phyloP scores from a whole-genome alignment of 2,329 filamentous ascomycete genomes.

The Cadophora malorum region DNA sequence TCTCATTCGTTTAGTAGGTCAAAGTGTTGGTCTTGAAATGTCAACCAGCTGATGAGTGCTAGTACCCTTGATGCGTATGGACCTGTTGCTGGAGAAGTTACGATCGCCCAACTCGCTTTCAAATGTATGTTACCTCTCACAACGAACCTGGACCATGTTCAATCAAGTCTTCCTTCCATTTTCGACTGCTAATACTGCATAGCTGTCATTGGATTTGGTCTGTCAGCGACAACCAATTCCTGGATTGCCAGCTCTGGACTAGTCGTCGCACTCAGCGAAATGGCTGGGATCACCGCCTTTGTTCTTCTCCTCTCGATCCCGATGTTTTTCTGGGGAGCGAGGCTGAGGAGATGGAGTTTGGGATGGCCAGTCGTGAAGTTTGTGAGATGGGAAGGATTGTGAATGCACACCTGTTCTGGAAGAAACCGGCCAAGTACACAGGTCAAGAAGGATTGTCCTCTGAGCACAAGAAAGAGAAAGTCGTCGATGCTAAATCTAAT shows the following conservation, averaged over 20 bases:
- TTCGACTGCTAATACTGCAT: not conserved
- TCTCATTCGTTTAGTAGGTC: conserved; percentile 32
- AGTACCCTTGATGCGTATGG: conserved; percentile 33
- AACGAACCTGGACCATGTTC: not conserved
- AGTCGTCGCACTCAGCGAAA: conserved; percentile 24
- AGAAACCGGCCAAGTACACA: no score
- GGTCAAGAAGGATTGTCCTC: no score
- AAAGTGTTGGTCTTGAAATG: not conserved
- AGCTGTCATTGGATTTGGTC: conserved; percentile 31
- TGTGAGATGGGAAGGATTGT: conserved; percentile 18
- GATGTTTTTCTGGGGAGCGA: conserved; percentile 30
- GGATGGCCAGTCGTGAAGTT: conserved; percentile 28
- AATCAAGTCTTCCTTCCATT: not conserved
- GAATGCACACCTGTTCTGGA: no score
- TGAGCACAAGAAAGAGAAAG: no score
- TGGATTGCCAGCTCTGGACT: conserved; percentile 29
- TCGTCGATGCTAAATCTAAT: no score
- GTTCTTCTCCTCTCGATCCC: conserved; percentile 26
- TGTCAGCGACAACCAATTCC: conserved; percentile 27
- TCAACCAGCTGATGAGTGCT: not conserved
- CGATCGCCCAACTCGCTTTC: conserved; percentile 31
- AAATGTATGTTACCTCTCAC: conserved; percentile 24
- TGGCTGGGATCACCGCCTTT: conserved; percentile 24
- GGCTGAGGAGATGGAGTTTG: conserved; percentile 29
- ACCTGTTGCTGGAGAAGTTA: conserved; percentile 33